phyloP scores from a whole-genome alignment of 257 asterid species.

The Mitragyna speciosa region DNA sequence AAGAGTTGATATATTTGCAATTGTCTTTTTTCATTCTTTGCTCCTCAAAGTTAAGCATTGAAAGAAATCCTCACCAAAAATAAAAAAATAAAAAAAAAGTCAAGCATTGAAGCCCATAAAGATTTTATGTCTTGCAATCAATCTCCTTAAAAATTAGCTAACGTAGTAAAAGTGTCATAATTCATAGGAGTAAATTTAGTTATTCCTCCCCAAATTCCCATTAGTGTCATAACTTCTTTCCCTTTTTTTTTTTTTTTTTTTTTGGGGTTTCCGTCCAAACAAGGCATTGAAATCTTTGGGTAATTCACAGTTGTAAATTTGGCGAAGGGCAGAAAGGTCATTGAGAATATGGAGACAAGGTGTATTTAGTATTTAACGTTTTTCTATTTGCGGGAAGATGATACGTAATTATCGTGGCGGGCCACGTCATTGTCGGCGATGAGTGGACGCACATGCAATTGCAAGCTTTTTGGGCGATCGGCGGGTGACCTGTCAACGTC shows the following conservation, averaged over 20 bases:
- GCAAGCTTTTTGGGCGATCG: not conserved
- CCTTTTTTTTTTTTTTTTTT: no score
- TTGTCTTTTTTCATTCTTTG: no score
- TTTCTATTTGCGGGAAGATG: not conserved
- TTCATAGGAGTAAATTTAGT: no score
- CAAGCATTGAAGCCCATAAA: no score
- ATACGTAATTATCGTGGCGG: conserved; percentile 3
- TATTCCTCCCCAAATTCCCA: no score
- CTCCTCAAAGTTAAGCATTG: not conserved
- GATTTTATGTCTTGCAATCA: no score
- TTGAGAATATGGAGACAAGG: not conserved
- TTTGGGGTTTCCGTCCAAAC: no score
- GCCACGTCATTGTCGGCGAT: not conserved
- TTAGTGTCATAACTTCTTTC: no score
- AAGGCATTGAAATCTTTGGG: no score
- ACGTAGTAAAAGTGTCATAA: not conserved
- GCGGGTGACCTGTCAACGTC: conserved; percentile 1
- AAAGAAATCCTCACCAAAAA: no score
- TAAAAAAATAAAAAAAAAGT: no score
- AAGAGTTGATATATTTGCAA: not conserved
- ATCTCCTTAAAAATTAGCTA: not conserved
- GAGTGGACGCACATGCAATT: conserved; percentile 11
- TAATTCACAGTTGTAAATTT: not conserved
- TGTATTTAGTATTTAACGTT: not conserved
- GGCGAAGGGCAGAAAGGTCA: conserved; percentile 6